These are phyloP conservation scores for Diplodia mutila DNA, from an alignment of 2,329 filamentous ascomycete genomes.

Conservation along the genomic window DNA sequence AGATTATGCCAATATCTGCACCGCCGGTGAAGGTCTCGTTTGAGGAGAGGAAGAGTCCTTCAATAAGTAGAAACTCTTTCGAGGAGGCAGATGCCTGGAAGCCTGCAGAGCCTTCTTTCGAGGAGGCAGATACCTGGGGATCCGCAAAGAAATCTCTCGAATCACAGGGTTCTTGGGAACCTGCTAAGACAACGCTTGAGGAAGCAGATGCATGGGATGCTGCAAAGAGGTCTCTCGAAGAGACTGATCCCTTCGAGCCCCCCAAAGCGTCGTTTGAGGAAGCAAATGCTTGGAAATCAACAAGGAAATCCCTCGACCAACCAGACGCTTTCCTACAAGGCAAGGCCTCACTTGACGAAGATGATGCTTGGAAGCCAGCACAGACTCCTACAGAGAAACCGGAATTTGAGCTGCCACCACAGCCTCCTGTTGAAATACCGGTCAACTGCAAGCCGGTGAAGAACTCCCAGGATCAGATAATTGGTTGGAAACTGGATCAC, in stretches of 20 bases:
- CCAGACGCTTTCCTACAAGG: neutral
- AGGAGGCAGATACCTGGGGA: neutral
- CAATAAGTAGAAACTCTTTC: neutral
- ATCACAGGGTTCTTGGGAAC: neutral
- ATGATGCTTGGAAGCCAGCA: neutral
- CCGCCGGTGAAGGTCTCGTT: constrained; percentile 1
- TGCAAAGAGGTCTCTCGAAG: neutral
- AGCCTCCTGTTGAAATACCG: neutral
- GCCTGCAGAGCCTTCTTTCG: neutral
- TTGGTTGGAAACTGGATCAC: neutral
- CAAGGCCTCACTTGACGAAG: neutral
- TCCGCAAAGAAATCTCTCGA: neutral
- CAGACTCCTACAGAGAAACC: neutral
- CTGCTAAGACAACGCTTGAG: neutral
- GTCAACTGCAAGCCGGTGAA: neutral
- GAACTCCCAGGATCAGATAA: constrained; percentile 1
- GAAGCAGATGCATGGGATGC: neutral
- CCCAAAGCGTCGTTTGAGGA: neutral
- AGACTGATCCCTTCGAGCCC: neutral
- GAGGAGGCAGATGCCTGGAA: neutral
- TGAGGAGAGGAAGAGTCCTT: neutral
- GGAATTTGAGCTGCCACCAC: neutral
- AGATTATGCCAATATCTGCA: neutral
- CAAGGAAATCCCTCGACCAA: neutral
- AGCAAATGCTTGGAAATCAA: constrained; percentile 4